Conservation (phyloP, 371 early-diverging fungal genomes). For the Mucor mucedo region DNA sequence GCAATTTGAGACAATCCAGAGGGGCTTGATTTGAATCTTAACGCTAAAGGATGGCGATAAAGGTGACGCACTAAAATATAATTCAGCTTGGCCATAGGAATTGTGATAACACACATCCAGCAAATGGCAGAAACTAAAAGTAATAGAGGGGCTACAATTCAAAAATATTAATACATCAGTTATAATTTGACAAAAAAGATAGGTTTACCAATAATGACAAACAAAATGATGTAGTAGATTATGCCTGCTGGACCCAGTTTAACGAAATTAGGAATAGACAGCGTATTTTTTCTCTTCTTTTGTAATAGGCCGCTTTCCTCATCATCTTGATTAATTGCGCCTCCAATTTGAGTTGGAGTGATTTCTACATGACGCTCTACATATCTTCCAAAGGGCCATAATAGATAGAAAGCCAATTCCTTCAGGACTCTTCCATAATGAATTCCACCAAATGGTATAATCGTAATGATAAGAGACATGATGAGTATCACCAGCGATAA, state of each 20-base stretch:
- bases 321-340: conserved; percentile 14
- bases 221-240: conserved; percentile 62
- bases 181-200: not conserved
- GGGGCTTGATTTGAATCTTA: conserved; percentile 68
- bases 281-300: conserved; percentile 7
- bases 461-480: conserved; percentile 49
- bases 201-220: conserved; percentile 48
- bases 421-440: conserved; percentile 62
- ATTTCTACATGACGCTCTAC: conserved; percentile 64
- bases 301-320: conserved; percentile 36
- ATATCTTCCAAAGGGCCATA: conserved; percentile 95
- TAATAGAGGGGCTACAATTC: conserved; percentile 72
- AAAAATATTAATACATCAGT: not conserved
- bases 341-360: conserved; percentile 24
- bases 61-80: conserved; percentile 77
- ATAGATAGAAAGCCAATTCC: conserved; percentile 75
- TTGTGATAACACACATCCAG: conserved; percentile 86
- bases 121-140: conserved; percentile 75
- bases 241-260: conserved; percentile 50
- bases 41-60: conserved; percentile 76
- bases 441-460: conserved; percentile 58
- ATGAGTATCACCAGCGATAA: conserved; percentile 66
- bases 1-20: conserved; percentile 32
- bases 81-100: conserved; percentile 94
- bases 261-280: conserved; percentile 7